phyloP scores from a whole-genome alignment of 176 grass and related monocot species.

The Stipa capillata region DNA sequence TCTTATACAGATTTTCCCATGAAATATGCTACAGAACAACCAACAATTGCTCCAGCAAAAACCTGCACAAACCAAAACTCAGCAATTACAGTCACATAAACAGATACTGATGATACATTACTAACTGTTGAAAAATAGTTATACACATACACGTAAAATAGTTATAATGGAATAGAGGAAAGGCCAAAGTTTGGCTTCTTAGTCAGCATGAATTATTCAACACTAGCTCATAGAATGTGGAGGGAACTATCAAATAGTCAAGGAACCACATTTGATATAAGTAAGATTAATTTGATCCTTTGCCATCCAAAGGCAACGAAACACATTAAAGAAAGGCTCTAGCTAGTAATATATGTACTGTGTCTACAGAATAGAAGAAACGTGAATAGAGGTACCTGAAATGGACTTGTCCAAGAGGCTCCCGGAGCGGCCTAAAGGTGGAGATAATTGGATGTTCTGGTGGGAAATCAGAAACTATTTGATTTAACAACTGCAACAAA shows the following conservation, averaged over 20 bases:
- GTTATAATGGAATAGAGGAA: background rate
- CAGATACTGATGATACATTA: background rate
- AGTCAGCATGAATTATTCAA: background rate
- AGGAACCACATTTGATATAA: background rate
- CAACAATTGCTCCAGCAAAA: slow-evolving; percentile 71
- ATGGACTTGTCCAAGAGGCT: slow-evolving; percentile 92
- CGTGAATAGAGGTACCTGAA: slow-evolving; percentile 53
- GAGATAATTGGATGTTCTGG: slow-evolving; percentile 76
- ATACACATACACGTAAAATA: background rate
- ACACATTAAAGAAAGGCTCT: background rate
- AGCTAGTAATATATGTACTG: background rate
- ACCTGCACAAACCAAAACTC: slow-evolving; percentile 36
- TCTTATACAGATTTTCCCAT: slow-evolving; percentile 59
- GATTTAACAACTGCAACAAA: slow-evolving; percentile 87
- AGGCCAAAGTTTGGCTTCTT: background rate
- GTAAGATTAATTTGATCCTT: background rate
- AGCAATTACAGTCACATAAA: background rate
- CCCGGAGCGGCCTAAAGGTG: slow-evolving; percentile 70
- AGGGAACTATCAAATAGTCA: background rate
- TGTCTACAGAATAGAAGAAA: slow-evolving; percentile 11
- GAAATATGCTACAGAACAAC: slow-evolving; percentile 55
- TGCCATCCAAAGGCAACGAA: background rate
- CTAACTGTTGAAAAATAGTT: no score
- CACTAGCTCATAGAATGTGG: background rate
- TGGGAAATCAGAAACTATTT: slow-evolving; percentile 91